phyloP scores from a whole-genome alignment of 2,329 filamentous ascomycete genomes.

The Penicillium hordei region DNA sequence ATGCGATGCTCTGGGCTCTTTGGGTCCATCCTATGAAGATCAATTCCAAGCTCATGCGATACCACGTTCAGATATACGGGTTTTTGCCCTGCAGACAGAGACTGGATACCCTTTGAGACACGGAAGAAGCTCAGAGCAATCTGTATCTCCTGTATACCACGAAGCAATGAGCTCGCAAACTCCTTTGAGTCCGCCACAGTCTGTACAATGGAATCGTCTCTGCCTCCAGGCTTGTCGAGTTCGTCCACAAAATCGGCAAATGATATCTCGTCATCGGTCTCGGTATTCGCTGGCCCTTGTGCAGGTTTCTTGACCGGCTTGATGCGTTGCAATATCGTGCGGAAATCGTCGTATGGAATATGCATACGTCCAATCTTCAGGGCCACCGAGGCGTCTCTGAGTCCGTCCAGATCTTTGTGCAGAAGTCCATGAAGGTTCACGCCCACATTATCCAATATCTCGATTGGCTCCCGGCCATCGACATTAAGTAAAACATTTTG shows the following conservation, averaged over 20 bases:
- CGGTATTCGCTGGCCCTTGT: conserved; percentile 38
- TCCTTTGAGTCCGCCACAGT: conserved; percentile 90
- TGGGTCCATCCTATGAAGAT: conserved; percentile 85
- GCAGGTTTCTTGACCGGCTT: conserved; percentile 37
- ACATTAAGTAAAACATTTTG: conserved; percentile 87
- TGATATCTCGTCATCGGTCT: conserved; percentile 59
- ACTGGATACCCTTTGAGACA: conserved; percentile 74
- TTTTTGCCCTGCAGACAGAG: conserved; percentile 64
- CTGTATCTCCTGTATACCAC: conserved; percentile 94
- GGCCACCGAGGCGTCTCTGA: conserved; percentile 85
- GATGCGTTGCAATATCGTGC: conserved; percentile 43
- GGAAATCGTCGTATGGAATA: conserved; percentile 84
- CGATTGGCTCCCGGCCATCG: conserved; percentile 78
- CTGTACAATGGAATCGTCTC: conserved; percentile 69
- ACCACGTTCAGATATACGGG: conserved; percentile 81
- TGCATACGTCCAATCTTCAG: conserved; percentile 89
- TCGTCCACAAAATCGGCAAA: conserved; percentile 75
- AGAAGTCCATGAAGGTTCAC: conserved; percentile 90
- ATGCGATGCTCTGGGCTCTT: conserved; percentile 94
- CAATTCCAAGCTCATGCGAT: conserved; percentile 94
- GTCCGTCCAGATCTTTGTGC: conserved; percentile 78
- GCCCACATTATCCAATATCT: conserved; percentile 82
- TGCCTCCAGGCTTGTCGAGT: conserved; percentile 65
- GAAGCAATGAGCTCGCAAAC: conserved; percentile 82
- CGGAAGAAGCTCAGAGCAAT: conserved; percentile 90